Evolutionary conservation across 495 filamentous ascomycete genomes (phyloP).

Genomic region (Aspergillus conjunctus): DNA sequence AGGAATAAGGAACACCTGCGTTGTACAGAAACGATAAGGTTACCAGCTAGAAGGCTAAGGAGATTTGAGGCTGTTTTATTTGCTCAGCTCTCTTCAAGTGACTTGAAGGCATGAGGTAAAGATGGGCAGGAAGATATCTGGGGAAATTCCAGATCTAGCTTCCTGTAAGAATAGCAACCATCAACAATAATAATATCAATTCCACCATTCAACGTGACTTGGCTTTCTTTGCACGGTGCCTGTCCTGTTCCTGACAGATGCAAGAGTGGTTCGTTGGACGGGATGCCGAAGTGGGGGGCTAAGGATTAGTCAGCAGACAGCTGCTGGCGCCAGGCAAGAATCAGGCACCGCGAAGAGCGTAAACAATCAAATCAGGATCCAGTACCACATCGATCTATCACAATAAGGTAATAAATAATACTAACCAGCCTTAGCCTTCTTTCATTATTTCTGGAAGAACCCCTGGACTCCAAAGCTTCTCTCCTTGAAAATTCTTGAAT

Average conservation of each 20-base stretch:
- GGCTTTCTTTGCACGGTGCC: too few species aligned
- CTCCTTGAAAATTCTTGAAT: not conserved
- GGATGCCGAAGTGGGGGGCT: constrained; percentile 1
- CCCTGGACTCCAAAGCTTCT: constrained; percentile 11
- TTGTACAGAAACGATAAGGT: too few species aligned
- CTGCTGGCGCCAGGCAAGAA: constrained; percentile 1
- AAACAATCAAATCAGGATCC: constrained; percentile 12
- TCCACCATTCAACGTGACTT: too few species aligned
- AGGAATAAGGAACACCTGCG: too few species aligned
- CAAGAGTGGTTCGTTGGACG: not conserved
- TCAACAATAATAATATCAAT: too few species aligned
- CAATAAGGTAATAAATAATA: constrained; percentile 9
- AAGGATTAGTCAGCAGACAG: not conserved
- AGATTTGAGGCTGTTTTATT: too few species aligned
- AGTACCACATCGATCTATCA: constrained; percentile 13
- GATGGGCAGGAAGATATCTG: too few species aligned
- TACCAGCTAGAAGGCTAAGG: too few species aligned
- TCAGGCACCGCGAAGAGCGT: constrained; percentile 17
- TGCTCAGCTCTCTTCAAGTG: too few species aligned
- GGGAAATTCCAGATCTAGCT: too few species aligned
- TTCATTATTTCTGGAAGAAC: constrained; percentile 8
- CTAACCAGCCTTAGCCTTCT: constrained; percentile 11
- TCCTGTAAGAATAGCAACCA: too few species aligned
- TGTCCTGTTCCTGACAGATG: not conserved
- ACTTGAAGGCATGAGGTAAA: too few species aligned